Conservation (phyloP, 2,329 filamentous ascomycete species). For the Fulvia fulva region DNA sequence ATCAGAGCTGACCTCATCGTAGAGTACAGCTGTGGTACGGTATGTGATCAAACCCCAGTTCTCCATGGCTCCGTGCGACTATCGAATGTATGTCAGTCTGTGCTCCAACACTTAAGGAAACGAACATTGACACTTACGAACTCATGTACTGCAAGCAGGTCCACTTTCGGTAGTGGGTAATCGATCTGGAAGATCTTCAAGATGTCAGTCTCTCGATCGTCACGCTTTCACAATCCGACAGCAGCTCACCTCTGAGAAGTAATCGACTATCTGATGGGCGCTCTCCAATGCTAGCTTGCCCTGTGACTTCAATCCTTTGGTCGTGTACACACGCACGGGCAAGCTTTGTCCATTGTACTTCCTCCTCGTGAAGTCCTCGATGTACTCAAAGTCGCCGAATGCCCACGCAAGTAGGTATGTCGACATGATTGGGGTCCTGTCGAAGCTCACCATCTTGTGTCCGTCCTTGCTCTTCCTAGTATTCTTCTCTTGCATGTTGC, state of each 20-base stretch:
- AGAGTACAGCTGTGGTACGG: conserved; percentile 85
- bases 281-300: conserved; percentile 85
- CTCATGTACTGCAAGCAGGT: conserved; percentile 86
- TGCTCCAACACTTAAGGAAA: background rate
- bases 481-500: conserved; percentile 90
- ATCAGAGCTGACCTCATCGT: conserved; percentile 88
- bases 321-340: conserved; percentile 93
- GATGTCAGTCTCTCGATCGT: conserved; percentile 10
- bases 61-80: conserved; percentile 78
- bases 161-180: conserved; percentile 88
- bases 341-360: conserved; percentile 88
- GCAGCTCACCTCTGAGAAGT: conserved; percentile 70
- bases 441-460: conserved; percentile 68
- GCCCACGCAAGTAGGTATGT: conserved; percentile 89
- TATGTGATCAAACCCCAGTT: conserved; percentile 98
- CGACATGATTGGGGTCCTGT: conserved; percentile 84
- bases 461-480: conserved; percentile 62
- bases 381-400: conserved; percentile 92
- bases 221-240: background rate
- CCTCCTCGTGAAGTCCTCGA: conserved; percentile 84
- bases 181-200: conserved; percentile 75
- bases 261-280: conserved; percentile 89
- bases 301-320: conserved; percentile 87
- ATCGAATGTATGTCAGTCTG: conserved; percentile 41
- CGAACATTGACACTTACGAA: conserved; percentile 59